Percentiles rank a stretch among this genome's conserved stretches.
Conservation (phyloP, 768 basidiomycete species). For the Dacryopinax primogenitus region DNA sequence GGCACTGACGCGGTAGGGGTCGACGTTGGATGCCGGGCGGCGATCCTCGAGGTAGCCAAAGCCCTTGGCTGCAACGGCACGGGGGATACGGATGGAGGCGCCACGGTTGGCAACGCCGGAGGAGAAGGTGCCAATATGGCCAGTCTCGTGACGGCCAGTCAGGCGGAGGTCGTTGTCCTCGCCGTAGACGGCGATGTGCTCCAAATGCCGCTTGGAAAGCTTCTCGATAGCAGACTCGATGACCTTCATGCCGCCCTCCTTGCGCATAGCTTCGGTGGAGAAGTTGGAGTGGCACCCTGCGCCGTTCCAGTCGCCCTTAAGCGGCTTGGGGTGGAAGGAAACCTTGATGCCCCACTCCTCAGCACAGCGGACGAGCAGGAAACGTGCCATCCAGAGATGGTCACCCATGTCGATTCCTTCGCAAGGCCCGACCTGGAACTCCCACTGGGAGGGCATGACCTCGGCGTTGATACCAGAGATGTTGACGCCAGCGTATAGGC, state of each 20-base stretch:
- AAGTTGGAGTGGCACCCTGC: slow-evolving; percentile 98
- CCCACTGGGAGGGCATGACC: slow-evolving; percentile 99
- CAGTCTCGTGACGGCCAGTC: slow-evolving; percentile 96
- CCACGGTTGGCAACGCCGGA: slow-evolving; percentile 97
- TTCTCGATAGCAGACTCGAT: slow-evolving; percentile 93
- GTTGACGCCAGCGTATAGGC: slow-evolving; percentile 87
- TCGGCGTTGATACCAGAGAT: slow-evolving; percentile 99
- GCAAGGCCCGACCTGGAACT: slow-evolving; percentile 99
- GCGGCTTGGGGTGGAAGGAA: slow-evolving; percentile 99
- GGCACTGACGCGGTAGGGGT: slow-evolving; percentile 71
- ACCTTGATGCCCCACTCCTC: slow-evolving; percentile 97
- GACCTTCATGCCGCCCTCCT: slow-evolving; percentile 78
- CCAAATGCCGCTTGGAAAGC: slow-evolving; percentile 74
- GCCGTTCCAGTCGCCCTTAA: slow-evolving; percentile 97
- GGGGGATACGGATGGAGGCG: slow-evolving; percentile 89
- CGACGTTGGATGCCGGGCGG: slow-evolving; percentile 96
- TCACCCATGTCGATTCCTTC: slow-evolving; percentile 98
- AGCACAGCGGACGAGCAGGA: slow-evolving; percentile 86
- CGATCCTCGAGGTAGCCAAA: slow-evolving; percentile 94
- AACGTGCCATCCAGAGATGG: slow-evolving; percentile 98
- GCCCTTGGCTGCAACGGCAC: slow-evolving; percentile 83
- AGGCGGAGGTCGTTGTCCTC: slow-evolving; percentile 95
- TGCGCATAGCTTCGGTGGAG: slow-evolving; percentile 88
- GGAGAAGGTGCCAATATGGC: slow-evolving; percentile 79
- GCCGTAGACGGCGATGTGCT: slow-evolving; percentile 96